Conservation (phyloP, 2,329 filamentous ascomycete species). For the Chalaropsis thielavioides region DNA sequence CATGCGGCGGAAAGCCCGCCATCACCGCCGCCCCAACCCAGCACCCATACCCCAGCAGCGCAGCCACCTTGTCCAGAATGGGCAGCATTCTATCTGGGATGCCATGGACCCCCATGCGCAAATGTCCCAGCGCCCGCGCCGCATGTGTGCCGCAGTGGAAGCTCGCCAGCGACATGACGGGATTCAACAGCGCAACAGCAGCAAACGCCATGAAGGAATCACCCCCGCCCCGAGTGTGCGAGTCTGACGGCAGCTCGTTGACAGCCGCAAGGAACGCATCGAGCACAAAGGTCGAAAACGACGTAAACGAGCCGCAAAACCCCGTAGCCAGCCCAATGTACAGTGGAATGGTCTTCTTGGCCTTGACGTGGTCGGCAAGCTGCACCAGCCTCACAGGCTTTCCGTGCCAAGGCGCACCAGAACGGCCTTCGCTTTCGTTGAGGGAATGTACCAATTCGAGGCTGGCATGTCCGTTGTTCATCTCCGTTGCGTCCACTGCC, state of each 20-base stretch:
- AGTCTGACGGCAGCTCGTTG: conserved; percentile 46
- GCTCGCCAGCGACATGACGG: conserved; percentile 54
- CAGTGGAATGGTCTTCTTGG: conserved; percentile 75
- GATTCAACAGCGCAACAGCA: conserved; percentile 57
- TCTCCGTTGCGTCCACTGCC: neutral
- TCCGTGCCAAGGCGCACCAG: neutral
- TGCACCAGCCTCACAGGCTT: neutral
- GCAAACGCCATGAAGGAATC: conserved; percentile 72
- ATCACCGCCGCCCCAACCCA: conserved; percentile 70
- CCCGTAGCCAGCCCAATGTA: conserved; percentile 78
- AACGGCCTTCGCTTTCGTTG: conserved; percentile 12
- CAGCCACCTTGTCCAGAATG: conserved; percentile 45
- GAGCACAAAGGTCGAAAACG: conserved; percentile 73
- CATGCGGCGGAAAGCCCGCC: conserved; percentile 49
- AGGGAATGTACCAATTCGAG: conserved; percentile 6
- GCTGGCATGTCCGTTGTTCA: neutral
- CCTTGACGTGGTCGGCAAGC: conserved; percentile 31
- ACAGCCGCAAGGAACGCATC: conserved; percentile 67
- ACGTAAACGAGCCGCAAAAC: conserved; percentile 81
- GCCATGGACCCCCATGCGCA: conserved; percentile 1
- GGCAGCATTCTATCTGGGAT: conserved; percentile 24
- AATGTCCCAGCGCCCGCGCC: conserved; percentile 48
- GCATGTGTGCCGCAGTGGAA: conserved; percentile 62
- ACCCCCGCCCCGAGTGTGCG: conserved; percentile 46
- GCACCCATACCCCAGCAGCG: conserved; percentile 53